Evolutionary conservation across 2,329 filamentous ascomycete genomes (phyloP).

Genomic region (Huntiella decipiens): DNA sequence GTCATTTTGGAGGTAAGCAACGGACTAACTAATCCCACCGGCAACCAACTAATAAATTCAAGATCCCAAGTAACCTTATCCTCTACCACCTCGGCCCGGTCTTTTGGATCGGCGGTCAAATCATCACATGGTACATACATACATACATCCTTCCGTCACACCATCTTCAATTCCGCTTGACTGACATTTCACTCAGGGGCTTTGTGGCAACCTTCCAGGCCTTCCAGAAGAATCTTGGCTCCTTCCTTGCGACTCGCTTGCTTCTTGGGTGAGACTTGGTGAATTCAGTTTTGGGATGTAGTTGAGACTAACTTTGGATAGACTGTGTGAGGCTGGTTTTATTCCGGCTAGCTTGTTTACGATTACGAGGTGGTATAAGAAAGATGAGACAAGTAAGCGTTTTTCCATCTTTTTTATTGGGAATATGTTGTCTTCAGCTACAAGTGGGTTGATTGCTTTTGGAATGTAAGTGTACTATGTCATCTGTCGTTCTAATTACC

Average conservation of each 20-base stretch:
- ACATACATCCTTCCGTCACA: slow-evolving; percentile 15
- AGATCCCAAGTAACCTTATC: slow-evolving; percentile 28
- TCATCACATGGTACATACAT: slow-evolving; percentile 21
- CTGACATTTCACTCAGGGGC: slow-evolving; percentile 15
- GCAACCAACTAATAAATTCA: not conserved
- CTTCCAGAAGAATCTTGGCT: slow-evolving; percentile 18
- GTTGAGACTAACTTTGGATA: not conserved
- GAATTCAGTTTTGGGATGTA: not conserved
- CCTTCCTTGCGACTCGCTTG: slow-evolving; percentile 21
- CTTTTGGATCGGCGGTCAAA: slow-evolving; percentile 26
- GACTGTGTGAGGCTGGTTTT: slow-evolving; percentile 18
- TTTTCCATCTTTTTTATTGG: slow-evolving; percentile 27
- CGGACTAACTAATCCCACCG: not conserved
- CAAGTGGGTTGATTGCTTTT: slow-evolving; percentile 24
- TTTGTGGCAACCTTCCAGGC: slow-evolving; percentile 20
- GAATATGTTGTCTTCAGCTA: slow-evolving; percentile 23
- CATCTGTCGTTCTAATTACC: not conserved
- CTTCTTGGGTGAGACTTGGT: slow-evolving; percentile 15
- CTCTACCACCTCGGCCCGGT: slow-evolving; percentile 27
- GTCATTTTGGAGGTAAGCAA: slow-evolving; percentile 21
- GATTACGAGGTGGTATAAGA: slow-evolving; percentile 28
- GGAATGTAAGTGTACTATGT: slow-evolving; percentile 14
- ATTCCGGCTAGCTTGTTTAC: slow-evolving; percentile 29
- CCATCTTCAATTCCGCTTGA: slow-evolving; percentile 16
- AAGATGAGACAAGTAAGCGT: slow-evolving; percentile 25